phyloP scores from a whole-genome alignment of 108 stramenopile species.

The Mayamaea pseudoterrestris region DNA sequence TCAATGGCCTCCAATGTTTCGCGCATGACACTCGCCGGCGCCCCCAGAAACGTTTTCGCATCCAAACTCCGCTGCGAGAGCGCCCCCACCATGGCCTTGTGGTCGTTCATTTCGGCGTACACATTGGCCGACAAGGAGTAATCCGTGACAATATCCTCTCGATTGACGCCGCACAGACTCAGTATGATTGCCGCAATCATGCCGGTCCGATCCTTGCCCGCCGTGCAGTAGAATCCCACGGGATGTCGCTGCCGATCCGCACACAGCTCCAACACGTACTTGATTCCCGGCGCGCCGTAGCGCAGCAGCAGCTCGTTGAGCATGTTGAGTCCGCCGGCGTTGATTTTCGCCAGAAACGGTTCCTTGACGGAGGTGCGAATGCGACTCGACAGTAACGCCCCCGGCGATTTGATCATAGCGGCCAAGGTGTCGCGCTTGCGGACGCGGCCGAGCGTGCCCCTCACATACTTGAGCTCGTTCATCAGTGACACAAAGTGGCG shows the following conservation, averaged over 20 bases:
- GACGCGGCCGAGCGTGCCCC: conserved; percentile 66
- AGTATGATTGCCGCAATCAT: conserved; percentile 79
- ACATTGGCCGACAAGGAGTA: conserved; percentile 84
- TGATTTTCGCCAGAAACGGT: conserved; percentile 80
- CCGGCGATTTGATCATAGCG: conserved; percentile 53
- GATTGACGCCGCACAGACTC: conserved; percentile 43
- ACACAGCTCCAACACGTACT: conserved; percentile 67
- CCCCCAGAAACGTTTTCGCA: conserved; percentile 82
- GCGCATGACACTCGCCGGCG: conserved; percentile 79
- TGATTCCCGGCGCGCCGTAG: conserved; percentile 75
- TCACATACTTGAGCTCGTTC: conserved; percentile 87
- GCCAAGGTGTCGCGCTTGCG: conserved; percentile 73
- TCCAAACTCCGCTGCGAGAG: conserved; percentile 75
- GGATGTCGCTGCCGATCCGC: conserved; percentile 71
- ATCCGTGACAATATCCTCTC: conserved; percentile 80
- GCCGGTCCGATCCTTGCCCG: conserved; percentile 88
- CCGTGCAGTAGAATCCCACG: conserved; percentile 87
- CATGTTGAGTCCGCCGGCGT: conserved; percentile 82
- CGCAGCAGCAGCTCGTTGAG: conserved; percentile 77
- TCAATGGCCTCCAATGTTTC: conserved; percentile 64
- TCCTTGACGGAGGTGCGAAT: conserved; percentile 68
- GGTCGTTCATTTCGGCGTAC: conserved; percentile 87
- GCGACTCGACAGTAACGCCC: conserved; percentile 52
- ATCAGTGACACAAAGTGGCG: conserved; percentile 86
- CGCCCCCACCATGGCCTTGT: conserved; percentile 89